phyloP scores from a whole-genome alignment of 148 eudicot species.

The Heliamphora exappendiculata region DNA sequence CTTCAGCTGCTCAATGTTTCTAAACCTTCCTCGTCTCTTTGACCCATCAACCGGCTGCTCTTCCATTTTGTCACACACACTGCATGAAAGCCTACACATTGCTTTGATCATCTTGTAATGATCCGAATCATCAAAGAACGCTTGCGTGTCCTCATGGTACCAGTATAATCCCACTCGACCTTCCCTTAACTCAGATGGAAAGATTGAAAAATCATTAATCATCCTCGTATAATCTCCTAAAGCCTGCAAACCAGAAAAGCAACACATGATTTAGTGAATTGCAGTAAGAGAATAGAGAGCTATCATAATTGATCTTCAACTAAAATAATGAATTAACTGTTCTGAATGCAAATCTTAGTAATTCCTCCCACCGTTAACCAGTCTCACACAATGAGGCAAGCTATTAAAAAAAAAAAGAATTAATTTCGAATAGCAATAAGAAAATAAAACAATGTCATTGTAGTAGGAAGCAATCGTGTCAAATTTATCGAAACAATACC shows the following conservation, averaged over 20 bases:
- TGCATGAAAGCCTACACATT: constrained; percentile 89
- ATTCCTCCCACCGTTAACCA: too few species aligned
- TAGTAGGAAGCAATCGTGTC: background rate
- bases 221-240: constrained; percentile 78
- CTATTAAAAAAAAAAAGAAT: background rate
- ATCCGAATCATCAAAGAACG: constrained; percentile 72
- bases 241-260: constrained; percentile 38
- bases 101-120: constrained; percentile 94
- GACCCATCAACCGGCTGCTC: constrained; percentile 34
- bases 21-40: constrained; percentile 45
- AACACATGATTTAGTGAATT: background rate
- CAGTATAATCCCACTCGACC: constrained; percentile 64
- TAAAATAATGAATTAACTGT: background rate
- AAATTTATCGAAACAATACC: background rate
- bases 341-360: too few species aligned
- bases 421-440: background rate
- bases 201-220: constrained; percentile 53
- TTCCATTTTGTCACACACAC: constrained; percentile 65
- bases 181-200: constrained; percentile 56
- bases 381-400: too few species aligned
- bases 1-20: constrained; percentile 78
- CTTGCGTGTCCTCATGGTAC: constrained; percentile 89
- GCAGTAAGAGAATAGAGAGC: background rate
- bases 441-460: background rate
- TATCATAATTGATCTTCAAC: background rate